Evolutionary conservation across 352 stramenopile species (phyloP), one percentile per base, ranked within the genome.

Genomic region (Phytophthora pinifolia): DNA sequence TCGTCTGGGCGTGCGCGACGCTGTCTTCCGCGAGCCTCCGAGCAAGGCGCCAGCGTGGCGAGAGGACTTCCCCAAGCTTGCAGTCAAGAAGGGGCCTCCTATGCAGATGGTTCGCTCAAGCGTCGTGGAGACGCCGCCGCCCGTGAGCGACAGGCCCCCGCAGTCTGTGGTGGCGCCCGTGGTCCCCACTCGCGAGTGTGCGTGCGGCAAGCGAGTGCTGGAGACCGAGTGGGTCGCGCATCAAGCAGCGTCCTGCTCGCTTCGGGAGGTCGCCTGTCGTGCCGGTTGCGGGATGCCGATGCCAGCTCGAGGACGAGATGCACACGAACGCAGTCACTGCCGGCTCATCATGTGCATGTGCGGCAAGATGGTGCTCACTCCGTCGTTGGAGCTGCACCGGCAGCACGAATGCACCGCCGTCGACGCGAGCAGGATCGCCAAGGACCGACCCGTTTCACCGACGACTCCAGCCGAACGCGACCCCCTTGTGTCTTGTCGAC

Each of bases 251-350:
- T 43, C 57, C 1, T 84, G 75, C 30, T 72, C 74, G 32, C 62
- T 81, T 20, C 70, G 74, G 6, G 53, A 71, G 4, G 72, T 87
- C 6, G 49, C 67, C 20, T 89, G 79, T 39, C 72, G 79, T 17
- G 70, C 65, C 6, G 76, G 76, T 27, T 89, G 79, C 41, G 74
- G 70, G 0, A 49, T 77, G 20, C 70, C 71, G 29, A 66, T 87
- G 36, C 66, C 79, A 37, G 74, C 74, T 1, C 66, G 79, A 1
- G 75, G 71, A 9, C 76, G 65, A n/a, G 76, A 76, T 22, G 76
- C 74, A 6, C 79, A 89, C 46, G 79, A 89, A n/a, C 59, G 82
- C 35, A 89, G 79, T 30, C 79, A 87, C 34, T 87, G 79, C 33
- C 72, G 79, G 25, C 65, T 89, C 15, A 65, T 70, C 18, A 80